Conservation (phyloP, 83 land plant genomes). For the Picea abies region DNA sequence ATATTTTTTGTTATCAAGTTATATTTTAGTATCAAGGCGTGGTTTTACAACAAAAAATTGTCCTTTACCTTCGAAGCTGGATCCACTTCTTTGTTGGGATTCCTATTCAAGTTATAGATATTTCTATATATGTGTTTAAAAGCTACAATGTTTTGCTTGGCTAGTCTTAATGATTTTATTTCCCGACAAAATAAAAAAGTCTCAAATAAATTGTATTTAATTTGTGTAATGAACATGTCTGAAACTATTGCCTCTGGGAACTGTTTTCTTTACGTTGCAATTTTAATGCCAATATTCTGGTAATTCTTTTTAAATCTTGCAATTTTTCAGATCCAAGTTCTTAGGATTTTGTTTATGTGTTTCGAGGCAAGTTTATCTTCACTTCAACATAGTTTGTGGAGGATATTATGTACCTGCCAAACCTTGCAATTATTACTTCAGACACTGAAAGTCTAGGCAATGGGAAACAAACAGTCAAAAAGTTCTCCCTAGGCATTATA, state of each 20-base stretch:
- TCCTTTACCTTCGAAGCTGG: too few species aligned
- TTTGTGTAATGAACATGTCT: not conserved
- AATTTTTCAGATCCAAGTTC: not conserved
- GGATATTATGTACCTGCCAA: slow-evolving; percentile 10
- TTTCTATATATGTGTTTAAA: too few species aligned
- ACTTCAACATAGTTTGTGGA: not conserved
- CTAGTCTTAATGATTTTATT: too few species aligned
- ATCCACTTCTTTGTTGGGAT: too few species aligned
- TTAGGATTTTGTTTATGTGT: not conserved
- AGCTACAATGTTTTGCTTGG: too few species aligned
- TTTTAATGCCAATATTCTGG: not conserved
- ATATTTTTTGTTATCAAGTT: too few species aligned
- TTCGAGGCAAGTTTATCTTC: not conserved
- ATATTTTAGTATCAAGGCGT: too few species aligned
- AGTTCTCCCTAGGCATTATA: not conserved
- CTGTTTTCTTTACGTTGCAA: not conserved
- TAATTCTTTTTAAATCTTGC: not conserved
- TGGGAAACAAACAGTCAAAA: slow-evolving; percentile 16
- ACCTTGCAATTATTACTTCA: not conserved
- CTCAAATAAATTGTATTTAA: not conserved
- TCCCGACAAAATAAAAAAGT: too few species aligned
- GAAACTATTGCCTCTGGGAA: not conserved
- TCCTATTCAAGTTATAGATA: too few species aligned
- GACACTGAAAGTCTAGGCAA: slow-evolving; percentile 11
- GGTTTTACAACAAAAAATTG: too few species aligned